phyloP scores from a whole-genome alignment of 441 rosid genomes.

The Jatropha multifida region DNA sequence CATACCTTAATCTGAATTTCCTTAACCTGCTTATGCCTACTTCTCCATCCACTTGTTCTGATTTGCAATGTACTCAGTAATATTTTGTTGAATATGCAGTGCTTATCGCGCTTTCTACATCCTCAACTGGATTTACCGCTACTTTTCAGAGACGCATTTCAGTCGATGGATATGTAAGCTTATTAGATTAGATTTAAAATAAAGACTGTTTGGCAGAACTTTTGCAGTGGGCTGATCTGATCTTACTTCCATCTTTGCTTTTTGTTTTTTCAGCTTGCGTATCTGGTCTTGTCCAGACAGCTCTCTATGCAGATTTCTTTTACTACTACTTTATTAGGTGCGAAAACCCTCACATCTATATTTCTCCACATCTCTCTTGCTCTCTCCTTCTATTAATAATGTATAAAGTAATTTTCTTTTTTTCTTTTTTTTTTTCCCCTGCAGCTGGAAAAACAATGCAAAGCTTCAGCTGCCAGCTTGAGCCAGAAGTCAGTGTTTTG shows the following conservation, averaged over 20 bases:
- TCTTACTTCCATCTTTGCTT: slow-evolving; percentile 13
- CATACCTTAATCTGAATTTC: neutral
- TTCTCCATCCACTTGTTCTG: neutral
- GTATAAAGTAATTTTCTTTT: neutral
- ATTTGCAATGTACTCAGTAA: slow-evolving; percentile 13
- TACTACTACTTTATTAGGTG: slow-evolving; percentile 90
- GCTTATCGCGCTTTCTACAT: slow-evolving; percentile 90
- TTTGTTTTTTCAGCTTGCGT: slow-evolving; percentile 59
- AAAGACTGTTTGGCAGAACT: neutral
- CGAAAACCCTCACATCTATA: slow-evolving; percentile 2
- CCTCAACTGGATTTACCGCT: slow-evolving; percentile 94
- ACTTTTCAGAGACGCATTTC: slow-evolving; percentile 62
- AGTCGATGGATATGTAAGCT: slow-evolving; percentile 79
- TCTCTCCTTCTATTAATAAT: neutral
- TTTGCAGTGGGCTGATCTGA: neutral
- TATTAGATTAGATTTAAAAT: slow-evolving; percentile 2
- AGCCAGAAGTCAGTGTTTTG: slow-evolving; percentile 16
- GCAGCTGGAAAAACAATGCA: slow-evolving; percentile 91
- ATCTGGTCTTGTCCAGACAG: slow-evolving; percentile 84
- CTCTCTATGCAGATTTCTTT: slow-evolving; percentile 89
- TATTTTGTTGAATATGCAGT: slow-evolving; percentile 41
- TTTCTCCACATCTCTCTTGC: neutral
- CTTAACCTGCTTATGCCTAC: neutral
- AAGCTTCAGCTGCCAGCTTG: slow-evolving; percentile 93
- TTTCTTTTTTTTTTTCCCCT: neutral